Base-by-base conservation (phyloP, 352 stramenopile genomes). In the Phytophthora cajani region DNA sequence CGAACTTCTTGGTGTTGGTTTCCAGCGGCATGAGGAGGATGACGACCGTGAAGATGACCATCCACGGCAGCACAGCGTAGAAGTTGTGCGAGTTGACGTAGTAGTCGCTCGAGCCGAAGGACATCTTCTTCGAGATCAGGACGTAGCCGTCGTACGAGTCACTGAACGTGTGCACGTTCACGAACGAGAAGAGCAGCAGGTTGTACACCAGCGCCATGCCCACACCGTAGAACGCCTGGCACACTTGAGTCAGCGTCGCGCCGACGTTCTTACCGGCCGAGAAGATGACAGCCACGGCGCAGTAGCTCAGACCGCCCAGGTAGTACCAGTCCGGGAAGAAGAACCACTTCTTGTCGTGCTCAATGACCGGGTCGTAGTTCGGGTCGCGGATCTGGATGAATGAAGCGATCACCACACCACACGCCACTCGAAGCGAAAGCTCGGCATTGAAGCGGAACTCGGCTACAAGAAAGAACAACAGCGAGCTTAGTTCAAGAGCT, bases 1-100 rank as follows among this genome's bases (percentile, higher is more conserved):
- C 83, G 55, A 93, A 94, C 71, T 93, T 95, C 72, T 95, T 95
- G n/a, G 85, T 92, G 71, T 91, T 95, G 73, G 73, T 92, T 56
- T 92, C 85, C 14, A 93, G 69, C 17, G 87, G 87, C 27, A 91
- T 54, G 44, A 92, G 44, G 36, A 93, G 66, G 21, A 92, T 67
- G 14, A 68, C 77, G 10, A 92, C 73, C 1, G 83, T 94, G 74
- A 92, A 94, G 12, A 88, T 59, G 52, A 93, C 85, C 46, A 95
- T 88, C 77, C 82, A 93, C 10, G 87, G 87, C 42, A 95, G 58
- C 10, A 91, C 69, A 5, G 75, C 66, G 62, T 85, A 92, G 53
- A 95, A 95, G 71, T 92, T 92, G 77, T 85, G 77, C 27, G 69
- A 59, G 73, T 94, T 89, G 30, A 94, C 77, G 44, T 74, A 90